These are phyloP conservation scores for Mycena olivaceomarginata DNA, from an alignment of 768 basidiomycete species.

Conservation along the genomic window DNA sequence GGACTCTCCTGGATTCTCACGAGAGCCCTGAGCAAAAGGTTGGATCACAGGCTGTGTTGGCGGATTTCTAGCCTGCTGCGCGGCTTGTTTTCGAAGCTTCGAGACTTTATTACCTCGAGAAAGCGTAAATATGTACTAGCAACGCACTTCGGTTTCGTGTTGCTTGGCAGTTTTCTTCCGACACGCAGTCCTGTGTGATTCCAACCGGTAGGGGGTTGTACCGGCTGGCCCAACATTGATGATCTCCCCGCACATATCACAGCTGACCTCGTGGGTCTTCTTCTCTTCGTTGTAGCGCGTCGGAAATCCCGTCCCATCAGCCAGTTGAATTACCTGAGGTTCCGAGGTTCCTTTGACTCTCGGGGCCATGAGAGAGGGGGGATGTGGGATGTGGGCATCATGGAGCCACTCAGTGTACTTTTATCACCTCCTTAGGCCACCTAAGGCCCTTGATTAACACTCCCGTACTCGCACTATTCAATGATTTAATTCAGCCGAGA, in stretches of 20 bases:
- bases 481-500: too few species aligned
- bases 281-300: not conserved
- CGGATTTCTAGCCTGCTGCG: constrained; percentile 10
- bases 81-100: constrained; percentile 25
- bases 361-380: too few species aligned
- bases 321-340: too few species aligned
- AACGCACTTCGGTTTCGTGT: constrained; percentile 10
- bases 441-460: too few species aligned
- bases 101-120: constrained; percentile 15
- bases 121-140: not conserved
- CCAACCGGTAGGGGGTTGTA: constrained; percentile 17
- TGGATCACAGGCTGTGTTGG: not conserved
- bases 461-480: too few species aligned
- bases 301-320: too few species aligned
- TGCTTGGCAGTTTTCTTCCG: too few species aligned
- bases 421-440: too few species aligned
- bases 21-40: constrained; percentile 5
- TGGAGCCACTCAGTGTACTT: too few species aligned
- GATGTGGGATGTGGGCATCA: too few species aligned
- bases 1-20: constrained; percentile 14
- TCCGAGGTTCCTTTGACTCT: too few species aligned
- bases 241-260: not conserved
- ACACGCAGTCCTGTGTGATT: too few species aligned
- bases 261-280: constrained; percentile 13
- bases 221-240: constrained; percentile 28